Evolutionary conservation across 352 stramenopile species (phyloP), one percentile per base, ranked within the genome.

Genomic region (Blastocystis sp.): DNA sequence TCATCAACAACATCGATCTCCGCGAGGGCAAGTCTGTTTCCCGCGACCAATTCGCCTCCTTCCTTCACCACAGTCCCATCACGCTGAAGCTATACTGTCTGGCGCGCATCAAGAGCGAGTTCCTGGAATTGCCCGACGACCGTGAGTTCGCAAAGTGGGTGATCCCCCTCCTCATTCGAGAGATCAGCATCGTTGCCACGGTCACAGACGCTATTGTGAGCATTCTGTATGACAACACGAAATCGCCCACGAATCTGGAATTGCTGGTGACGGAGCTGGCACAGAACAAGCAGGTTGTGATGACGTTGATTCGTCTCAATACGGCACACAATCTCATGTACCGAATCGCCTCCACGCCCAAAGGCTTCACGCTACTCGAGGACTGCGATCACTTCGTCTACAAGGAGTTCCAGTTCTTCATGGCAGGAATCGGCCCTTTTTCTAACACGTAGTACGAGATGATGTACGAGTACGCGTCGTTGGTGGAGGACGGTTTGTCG

Each of bases 211-310:
- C 69, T 1, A 43, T 84, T 48, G 42, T 64, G 3, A 57, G 54
- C 14, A 84, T 84, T 69, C 54, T 84, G 1, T 84, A 84, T 28
- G 45, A 84, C n/a, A 84, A 84, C 45, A 84, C 74, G 3, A 84
- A 60, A 38, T 43, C 45, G 21, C 40, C 61, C n/a, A 21, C 14
- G 2, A 63, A 43, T 38, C 24, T 68, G 74, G 57, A 69, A 6
- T 28, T 66, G 1, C 21, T 84, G 0, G 48, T 84, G n/a, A 66
- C 68, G 17, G 40, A 40, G 19, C 17, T 84, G 14, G 28, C 24
- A 9, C n/a, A 69, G 40, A 52, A 54, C n/a, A 62, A 62, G 54
- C 45, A 84, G n/a, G 10, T 38, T 19, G 74, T 84, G 17, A 11
- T 48, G n/a, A 28, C 48, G 28, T 28, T 84, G 4, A 84, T 59